Percentiles rank a stretch among this genome's conserved stretches.
Evolutionary conservation across 495 filamentous ascomycete species (phyloP).

Genomic region (Podospora fimiseda): DNA sequence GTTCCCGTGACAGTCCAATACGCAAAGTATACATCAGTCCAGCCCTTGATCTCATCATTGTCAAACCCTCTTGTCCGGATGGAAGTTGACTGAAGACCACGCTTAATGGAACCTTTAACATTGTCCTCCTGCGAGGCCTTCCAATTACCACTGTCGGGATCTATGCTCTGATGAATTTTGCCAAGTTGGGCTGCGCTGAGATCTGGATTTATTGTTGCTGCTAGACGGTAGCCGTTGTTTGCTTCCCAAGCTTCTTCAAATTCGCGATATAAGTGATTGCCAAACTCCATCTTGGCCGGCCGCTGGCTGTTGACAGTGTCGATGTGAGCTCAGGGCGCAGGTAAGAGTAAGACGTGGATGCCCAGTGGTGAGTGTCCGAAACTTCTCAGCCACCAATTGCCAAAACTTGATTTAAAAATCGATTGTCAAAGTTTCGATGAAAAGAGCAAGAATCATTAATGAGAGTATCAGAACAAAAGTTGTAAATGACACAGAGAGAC

Average conservation of each 20-base stretch:
- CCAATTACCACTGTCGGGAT: constrained; percentile 23
- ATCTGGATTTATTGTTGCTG: constrained; percentile 63
- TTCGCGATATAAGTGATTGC: constrained; percentile 33
- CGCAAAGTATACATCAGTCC: constrained; percentile 73
- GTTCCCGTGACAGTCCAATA: constrained; percentile 79
- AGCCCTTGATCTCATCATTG: constrained; percentile 60
- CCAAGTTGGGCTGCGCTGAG: constrained; percentile 50
- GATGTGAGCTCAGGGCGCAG: not conserved
- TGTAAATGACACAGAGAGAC: too few relatives aligned
- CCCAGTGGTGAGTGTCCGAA: too few relatives aligned
- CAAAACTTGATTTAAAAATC: too few relatives aligned
- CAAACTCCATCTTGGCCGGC: constrained; percentile 47
- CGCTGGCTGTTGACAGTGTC: not conserved
- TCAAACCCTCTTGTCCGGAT: constrained; percentile 40
- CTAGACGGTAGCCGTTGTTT: constrained; percentile 58
- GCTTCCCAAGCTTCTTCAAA: constrained; percentile 53
- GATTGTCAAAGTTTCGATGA: too few relatives aligned
- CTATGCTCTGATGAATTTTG: constrained; percentile 58
- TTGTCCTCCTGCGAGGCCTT: constrained; percentile 23
- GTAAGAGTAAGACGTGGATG: not conserved
- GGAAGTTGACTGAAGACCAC: constrained; percentile 47
- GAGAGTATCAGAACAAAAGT: too few relatives aligned
- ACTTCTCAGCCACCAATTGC: too few relatives aligned
- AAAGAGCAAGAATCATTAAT: too few relatives aligned
- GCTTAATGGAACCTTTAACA: constrained; percentile 52